Evolutionary conservation across 2,329 filamentous ascomycete species (phyloP), one percentile per base, ranked within the genome.

Genomic region (Paracorniculantispora psalliotae): DNA sequence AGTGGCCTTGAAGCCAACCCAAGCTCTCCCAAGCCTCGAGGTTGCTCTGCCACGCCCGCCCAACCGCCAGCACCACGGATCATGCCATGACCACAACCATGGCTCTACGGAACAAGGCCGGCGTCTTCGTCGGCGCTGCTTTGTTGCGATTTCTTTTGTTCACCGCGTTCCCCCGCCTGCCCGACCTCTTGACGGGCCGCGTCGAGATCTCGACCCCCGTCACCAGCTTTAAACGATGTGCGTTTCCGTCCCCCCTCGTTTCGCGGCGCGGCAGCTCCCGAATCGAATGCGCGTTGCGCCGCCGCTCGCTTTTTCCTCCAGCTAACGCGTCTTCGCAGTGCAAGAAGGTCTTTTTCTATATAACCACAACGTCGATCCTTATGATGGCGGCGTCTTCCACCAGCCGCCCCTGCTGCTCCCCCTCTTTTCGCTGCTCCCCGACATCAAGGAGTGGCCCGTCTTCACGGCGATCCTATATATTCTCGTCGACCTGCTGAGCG

Each of bases 281-380:
- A 4, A 19, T 21, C n/a, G 12, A 25, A 37, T 48, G 53, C 28
- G 41, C 28, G 23, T 10, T n/a, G 17, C 17, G 25, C n/a, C 39
- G 15, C 9, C 28, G 6, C 9, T 15, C 39, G 19, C 8, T 47
- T 37, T 4, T n/a, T 7, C 41, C 25, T 26, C 10, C 43, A 35
- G n/a, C 19, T 28, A n/a, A 58, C 67, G 63, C 12, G 4, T 64
- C 4, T 26, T 23, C 15, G 28, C 67, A 96, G 91, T 97, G 58
- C 93, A 97, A 80, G 94, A 99, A 76, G 94, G 94, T 21, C 79
- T 99, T 60, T 99, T 96, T 69, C 85, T 99, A 23, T 97, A 97
- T 73, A 92, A 90, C 64, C 91, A 96, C 73, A 96, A 96, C 77
- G 90, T 97, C 59, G 97, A 92, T 61, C 94, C 94, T 1, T 99